Conservation (phyloP, 805 yeast genomes). For the Saturnispora ahearnii region DNA sequence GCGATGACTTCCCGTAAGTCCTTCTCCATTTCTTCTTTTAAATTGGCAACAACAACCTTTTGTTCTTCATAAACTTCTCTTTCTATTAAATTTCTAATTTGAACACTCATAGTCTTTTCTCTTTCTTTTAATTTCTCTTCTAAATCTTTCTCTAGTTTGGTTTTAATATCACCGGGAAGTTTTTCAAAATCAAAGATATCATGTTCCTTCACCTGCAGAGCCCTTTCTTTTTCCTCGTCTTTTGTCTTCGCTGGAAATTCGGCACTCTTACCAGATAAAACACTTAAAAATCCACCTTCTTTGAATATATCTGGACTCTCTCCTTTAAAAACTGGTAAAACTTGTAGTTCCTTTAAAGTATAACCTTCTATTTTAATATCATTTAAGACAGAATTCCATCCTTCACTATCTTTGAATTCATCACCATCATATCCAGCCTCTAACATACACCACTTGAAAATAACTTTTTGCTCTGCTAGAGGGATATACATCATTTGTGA, state of each 20-base stretch:
- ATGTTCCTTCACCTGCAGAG: not conserved
- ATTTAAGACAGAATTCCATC: conserved; percentile 7
- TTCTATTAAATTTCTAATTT: not conserved
- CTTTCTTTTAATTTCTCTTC: not conserved
- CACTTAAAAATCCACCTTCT: conserved; percentile 1
- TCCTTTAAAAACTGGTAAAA: not conserved
- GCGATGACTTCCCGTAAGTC: not conserved
- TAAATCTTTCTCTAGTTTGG: conserved; percentile 1
- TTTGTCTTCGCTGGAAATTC: not conserved
- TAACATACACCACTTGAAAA: conserved; percentile 14
- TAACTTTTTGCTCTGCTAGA: conserved; percentile 14
- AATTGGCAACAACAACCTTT: not conserved
- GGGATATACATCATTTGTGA: conserved; percentile 21
- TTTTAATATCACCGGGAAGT: not conserved
- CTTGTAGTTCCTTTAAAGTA: not conserved
- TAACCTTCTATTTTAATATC: not conserved
- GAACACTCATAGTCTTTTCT: not conserved
- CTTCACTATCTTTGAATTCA: conserved; percentile 6
- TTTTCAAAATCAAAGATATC: not conserved
- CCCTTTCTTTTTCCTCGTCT: not conserved
- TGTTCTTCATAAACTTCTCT: not conserved
- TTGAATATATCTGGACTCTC: not conserved
- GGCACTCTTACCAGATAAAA: not conserved
- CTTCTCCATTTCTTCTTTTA: not conserved
- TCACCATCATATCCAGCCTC: conserved; percentile 5